Evolutionary conservation across 176 grass and related monocot species (phyloP), one percentile per base, ranked within the genome.

Genomic region (Eremochloa ophiuroides): DNA sequence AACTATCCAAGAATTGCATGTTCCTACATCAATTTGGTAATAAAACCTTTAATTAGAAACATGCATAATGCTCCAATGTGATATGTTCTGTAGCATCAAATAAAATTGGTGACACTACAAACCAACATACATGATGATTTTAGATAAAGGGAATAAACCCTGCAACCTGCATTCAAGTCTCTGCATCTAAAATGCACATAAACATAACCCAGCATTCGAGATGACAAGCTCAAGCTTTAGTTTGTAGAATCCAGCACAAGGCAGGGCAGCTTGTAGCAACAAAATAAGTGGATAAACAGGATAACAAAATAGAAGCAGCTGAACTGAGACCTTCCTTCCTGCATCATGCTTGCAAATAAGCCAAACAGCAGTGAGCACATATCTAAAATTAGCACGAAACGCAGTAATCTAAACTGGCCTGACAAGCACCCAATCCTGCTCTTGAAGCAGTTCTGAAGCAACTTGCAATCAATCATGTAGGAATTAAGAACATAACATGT

Each of bases 171-270:
- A n/a, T n/a, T n/a, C n/a, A n/a, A n/a, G n/a, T n/a, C n/a, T n/a
- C n/a, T n/a, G n/a, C n/a, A n/a, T n/a, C n/a, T n/a, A n/a, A n/a
- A n/a, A n/a, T n/a, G n/a, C n/a, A n/a, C n/a, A n/a, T n/a, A n/a
- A n/a, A n/a, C n/a, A n/a, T n/a, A n/a, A n/a, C n/a, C n/a, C n/a
- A n/a, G n/a, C n/a, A n/a, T n/a, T n/a, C n/a, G n/a, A n/a, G n/a
- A n/a, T n/a, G n/a, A n/a, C n/a, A n/a, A n/a, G n/a, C n/a, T n/a
- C n/a, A n/a, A n/a, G n/a, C n/a, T n/a, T n/a, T n/a, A n/a, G 44
- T 66, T 13, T 72, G 26, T 35, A 71, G 18, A 71, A 69, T 26
- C 67, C 51, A 84, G 39, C 51, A 77, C 35, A 66, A 37, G 53
- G 6, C 74, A 88, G 46, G 44, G 60, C 10, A 59, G 51, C 22